phyloP scores from a whole-genome alignment of 2,329 filamentous ascomycete species.

The Seiridium unicorne region DNA sequence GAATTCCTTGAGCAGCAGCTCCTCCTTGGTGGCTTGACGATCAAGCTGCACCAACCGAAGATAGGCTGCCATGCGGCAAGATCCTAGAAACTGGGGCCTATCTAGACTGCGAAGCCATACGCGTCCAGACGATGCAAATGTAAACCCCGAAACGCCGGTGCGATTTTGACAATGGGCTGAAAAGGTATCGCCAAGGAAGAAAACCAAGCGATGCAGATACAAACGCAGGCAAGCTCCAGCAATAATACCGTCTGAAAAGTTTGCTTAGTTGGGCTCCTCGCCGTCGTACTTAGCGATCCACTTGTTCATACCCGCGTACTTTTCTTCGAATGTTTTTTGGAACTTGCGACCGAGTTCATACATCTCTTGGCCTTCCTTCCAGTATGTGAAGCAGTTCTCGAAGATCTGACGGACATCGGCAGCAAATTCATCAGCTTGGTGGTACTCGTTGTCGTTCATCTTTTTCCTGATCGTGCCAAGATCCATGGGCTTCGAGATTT shows the following conservation, averaged over 20 bases:
- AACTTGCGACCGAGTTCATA: slow-evolving; percentile 55
- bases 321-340: slow-evolving; percentile 57
- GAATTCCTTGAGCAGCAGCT: too few species aligned
- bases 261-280: slow-evolving; percentile 31
- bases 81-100: too few species aligned
- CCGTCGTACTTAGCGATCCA: slow-evolving; percentile 56
- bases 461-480: slow-evolving; percentile 59
- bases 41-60: too few species aligned
- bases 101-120: too few species aligned
- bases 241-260: not conserved
- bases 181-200: not conserved
- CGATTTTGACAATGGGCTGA: not conserved
- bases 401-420: slow-evolving; percentile 62
- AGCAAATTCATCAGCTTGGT: slow-evolving; percentile 50
- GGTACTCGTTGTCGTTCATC: slow-evolving; percentile 55
- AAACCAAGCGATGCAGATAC: not conserved
- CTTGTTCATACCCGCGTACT: slow-evolving; percentile 57
- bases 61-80: too few species aligned
- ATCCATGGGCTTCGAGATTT: slow-evolving; percentile 62
- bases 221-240: not conserved
- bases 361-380: slow-evolving; percentile 54
- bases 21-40: too few species aligned
- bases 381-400: slow-evolving; percentile 63
- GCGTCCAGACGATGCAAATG: not conserved
- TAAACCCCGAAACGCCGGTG: not conserved